Base-by-base conservation (phyloP, 1,284 basidiomycete species). In the Microbotryum lychnidis-dioicae region DNA sequence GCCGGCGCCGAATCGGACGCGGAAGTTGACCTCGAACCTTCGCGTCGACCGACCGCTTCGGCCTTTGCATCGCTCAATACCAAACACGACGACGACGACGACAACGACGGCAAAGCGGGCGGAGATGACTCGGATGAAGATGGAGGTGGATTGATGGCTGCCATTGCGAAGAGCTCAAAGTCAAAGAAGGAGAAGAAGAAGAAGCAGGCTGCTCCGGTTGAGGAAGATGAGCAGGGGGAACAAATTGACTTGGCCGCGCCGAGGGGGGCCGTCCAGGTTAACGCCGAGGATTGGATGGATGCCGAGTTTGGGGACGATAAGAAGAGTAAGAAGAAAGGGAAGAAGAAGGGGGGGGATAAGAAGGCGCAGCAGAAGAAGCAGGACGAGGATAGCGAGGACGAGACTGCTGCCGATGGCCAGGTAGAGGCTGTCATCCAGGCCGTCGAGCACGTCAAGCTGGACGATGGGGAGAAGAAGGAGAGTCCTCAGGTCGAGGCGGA, bases 121-220 rank as follows among this genome's bases (percentile, higher is more conserved):
- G 81, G 81, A 21, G 77, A 75, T n/a, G 79, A 76, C 0, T 80
- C 77, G 12, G 79, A 84, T 58, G 85, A 84, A 37, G 83, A 85
- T 44, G 75, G 86, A 82, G 90, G 88, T 51, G 88, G 88, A 29
- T 78, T 92, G 48, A 91, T 92, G 89, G 89, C 82, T 44, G 76
- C 78, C 27, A 76, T 87, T 68, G 84, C 84, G 71, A 82, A 67
- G 37, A 66, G 82, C 21, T 76, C 76, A 21, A 85, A 84, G 74
- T 76, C 76, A 16, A 85, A 83, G 73, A 84, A 85, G 75, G 80
- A 84, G 59, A 87, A 88, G 75, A 85, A 85, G 74, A 84, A 84
- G 74, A 84, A 84, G 74, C 66, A 66, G 73, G 31, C 31, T 9
- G 31, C 31, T 10, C 31, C 31, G 31, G 31, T 31, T 31, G 56